Percentiles rank a stretch among this genome's conserved stretches.
Evolutionary conservation across 2,329 filamentous ascomycete species (phyloP).

Genomic region (Hymenoscyphus repandus): DNA sequence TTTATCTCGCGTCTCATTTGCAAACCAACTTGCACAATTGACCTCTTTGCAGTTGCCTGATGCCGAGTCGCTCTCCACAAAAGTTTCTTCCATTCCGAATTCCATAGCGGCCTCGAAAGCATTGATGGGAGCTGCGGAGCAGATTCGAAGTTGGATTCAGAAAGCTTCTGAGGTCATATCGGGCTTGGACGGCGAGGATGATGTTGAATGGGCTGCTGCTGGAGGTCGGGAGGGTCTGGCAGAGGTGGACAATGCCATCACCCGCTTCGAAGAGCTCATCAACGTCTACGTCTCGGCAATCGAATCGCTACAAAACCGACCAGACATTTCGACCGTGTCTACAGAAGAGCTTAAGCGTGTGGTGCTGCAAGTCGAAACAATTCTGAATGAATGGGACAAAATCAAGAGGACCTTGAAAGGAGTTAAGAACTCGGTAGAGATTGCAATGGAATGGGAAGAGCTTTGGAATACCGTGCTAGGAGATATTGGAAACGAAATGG

Average conservation of each 20-base stretch:
- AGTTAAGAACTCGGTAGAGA: constrained; percentile 86
- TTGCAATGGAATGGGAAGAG: constrained; percentile 99
- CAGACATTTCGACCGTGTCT: constrained; percentile 69
- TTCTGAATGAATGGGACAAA: constrained; percentile 76
- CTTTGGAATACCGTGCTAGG: constrained; percentile 91
- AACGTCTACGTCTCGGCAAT: constrained; percentile 93
- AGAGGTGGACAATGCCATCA: constrained; percentile 68
- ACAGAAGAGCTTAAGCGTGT: constrained; percentile 67
- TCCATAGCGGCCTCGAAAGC: constrained; percentile 79
- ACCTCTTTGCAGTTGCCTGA: constrained; percentile 87
- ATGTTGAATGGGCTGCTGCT: constrained; percentile 92
- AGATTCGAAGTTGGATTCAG: constrained; percentile 89
- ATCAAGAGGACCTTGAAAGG: constrained; percentile 72
- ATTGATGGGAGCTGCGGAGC: constrained; percentile 79
- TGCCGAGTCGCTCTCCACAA: constrained; percentile 74
- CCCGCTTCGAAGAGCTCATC: constrained; percentile 81
- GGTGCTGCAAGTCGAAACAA: constrained; percentile 83
- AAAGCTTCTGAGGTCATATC: constrained; percentile 87
- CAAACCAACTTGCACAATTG: constrained; percentile 85
- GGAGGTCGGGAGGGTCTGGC: constrained; percentile 78
- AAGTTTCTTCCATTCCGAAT: constrained; percentile 78
- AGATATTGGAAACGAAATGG: constrained; percentile 86
- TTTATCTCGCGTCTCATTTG: constrained; percentile 85
- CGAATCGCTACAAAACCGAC: constrained; percentile 76
- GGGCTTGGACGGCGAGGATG: constrained; percentile 89